Evolutionary conservation across 164 flowering plant genomes (phyloP), one percentile per base, ranked within the genome.

Genomic region (Chimonanthus salicifolius): DNA sequence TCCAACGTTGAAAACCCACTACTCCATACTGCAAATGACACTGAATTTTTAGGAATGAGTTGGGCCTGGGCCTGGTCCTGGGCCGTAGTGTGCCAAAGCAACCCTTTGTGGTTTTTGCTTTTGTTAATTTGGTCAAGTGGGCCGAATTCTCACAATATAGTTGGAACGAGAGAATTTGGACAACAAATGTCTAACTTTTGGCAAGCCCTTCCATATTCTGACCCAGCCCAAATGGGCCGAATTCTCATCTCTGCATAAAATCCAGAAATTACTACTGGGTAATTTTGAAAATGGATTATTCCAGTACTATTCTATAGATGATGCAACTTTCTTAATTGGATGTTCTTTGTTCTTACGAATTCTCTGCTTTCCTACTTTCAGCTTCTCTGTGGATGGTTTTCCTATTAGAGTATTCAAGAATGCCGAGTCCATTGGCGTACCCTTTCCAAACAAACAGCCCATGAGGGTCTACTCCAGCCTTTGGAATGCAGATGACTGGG

Each of bases 401-500:
- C 74, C 74, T 16, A 72, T 72, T 18, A 72, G 74, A 72, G 74
- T 48, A 13, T 72, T 72, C 60, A 13, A 20, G 45, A 72, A 72
- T 44, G 44, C 49, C 4, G 68, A 62, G 60, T 49, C 58, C 16
- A 10, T 63, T 2, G 74, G 69, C 9, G 45, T 72, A 18, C 69
- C 74, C 9, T 72, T 47, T 58, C 69, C 74, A 3, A 72, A 63
- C 21, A 64, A 47, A 10, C 74, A 72, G 47, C 68, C 74, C 7
- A 72, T 72, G 74, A 72, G 44, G 18, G 7, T 72, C 74, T 63
- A 64, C n/a, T 63, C 60, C 60, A 72, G 74, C 58, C 46, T 72
- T 2, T 72, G 74, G 74, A 72, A 72, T 64, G 74, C 74, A 4
- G 68, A 64, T 49, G 88, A 92, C 49, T 94, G 98, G 98, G 98